Base-by-base conservation (phyloP, 1,284 basidiomycete genomes). In the Trametes polyzona region DNA sequence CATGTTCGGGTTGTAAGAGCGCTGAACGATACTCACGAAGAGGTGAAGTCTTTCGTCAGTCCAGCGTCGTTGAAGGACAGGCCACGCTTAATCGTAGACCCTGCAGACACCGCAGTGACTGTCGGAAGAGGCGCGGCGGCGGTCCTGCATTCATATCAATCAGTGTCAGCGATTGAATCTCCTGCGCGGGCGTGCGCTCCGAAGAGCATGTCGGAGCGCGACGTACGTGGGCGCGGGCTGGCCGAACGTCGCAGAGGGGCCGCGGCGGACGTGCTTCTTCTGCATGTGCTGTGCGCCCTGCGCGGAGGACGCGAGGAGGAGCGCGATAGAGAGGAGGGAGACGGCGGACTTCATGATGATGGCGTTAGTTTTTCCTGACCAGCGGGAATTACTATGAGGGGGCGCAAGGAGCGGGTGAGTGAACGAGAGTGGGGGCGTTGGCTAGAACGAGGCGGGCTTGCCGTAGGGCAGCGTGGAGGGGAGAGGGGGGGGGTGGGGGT, bases 41-140 rank as follows among this genome's bases (percentile, higher is more conserved):
- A 52, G 44, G 54, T 66, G 60, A 70, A 72, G 37, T 57, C 35
- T 23, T 58, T 59, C 26, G 68, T 66, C 23, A 67, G 51, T 4
- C 47, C 43, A 10, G 57, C 63, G 47, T 70, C 64, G 58, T 72
- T 72, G 65, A 66, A 72, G 17, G 68, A 66, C 33, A 72, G 58
- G 36, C 71, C 71, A 36, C 67, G 67, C 64, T 72, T 71, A 59
- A 53, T 58, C n/a, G 49, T 44, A 23, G 32, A 52, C 17, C 30
- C 30, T 23, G 54, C n/a, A n/a, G n/a, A n/a, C n/a, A n/a, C 32
- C 30, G 47, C 27, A 36, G 24, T 29, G 17, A 53, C 33, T 14
- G 52, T 41, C 52, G 57, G 36, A 5, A 39, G 24, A 41, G 52
- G 46, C 12, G 21, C 46, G 24, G 52, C 46, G 23, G 37, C 46